Base-by-base conservation (phyloP, 1,284 basidiomycete species). In the Marasmius oreades region DNA sequence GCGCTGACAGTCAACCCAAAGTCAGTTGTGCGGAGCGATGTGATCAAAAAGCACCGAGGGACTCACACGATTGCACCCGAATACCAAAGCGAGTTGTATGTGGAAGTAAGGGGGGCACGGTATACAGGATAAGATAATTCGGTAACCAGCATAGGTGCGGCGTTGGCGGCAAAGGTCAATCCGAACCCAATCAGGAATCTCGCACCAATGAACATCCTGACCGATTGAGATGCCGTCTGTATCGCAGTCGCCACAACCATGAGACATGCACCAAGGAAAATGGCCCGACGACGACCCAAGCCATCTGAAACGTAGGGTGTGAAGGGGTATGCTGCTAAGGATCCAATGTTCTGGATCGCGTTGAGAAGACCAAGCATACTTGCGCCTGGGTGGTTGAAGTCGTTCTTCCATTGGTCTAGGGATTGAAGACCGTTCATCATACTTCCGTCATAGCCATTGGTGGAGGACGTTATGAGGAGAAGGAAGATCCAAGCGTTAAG, bases 1-100 rank as follows among this genome's bases (percentile, higher is more conserved):
- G 88, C 87, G 57, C 85, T 81, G 53, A 61, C 55, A n/a, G 11
- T 28, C 54, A 56, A 34, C 46, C 63, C n/a, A n/a, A n/a, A n/a
- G n/a, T n/a, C n/a, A 46, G 23, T 37, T 22, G 11, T 1, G 24
- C 53, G 61, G 43, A 37, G 10, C 39, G 47, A 42, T 22, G 18
- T n/a, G 18, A 23, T 12, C 18, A 36, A 5, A 10, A 6, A 48
- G 22, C 22, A n/a, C 10, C 12, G 11, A 23, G 28, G 20, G 22
- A 73, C 81, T 48, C 62, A 86, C 84, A 88, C 66, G 62, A 89
- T 88, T 58, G 86, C 77, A 56, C 89, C 90, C 22, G 85, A 82
- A 64, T 88, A 88, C 88, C 87, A 91, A 52, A 90, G 81, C n/a
- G 86, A 85, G 73, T 91, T 90, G 75, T 90, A 91, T 39, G 82